phyloP scores from a whole-genome alignment of 2,329 filamentous ascomycete genomes.

The Sclerotinia spermophila region DNA sequence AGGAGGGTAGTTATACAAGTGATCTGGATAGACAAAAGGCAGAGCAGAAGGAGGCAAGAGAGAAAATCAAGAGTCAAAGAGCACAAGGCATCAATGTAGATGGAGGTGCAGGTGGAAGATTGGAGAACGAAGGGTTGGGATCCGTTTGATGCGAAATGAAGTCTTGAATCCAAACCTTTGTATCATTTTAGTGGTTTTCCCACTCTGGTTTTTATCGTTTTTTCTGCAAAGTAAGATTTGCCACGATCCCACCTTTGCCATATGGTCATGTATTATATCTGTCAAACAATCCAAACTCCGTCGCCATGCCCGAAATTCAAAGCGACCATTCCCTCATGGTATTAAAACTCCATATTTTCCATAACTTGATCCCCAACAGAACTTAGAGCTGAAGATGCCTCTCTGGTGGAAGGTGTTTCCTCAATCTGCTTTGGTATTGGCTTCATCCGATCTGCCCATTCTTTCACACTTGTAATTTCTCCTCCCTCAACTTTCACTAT shows the following conservation, averaged over 20 bases:
- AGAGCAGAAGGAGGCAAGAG: constrained; percentile 35
- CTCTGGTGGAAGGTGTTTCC: constrained; percentile 27
- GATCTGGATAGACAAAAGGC: constrained; percentile 36
- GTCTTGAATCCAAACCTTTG: background rate
- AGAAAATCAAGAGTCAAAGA: constrained; percentile 32
- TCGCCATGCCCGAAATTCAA: constrained; percentile 32
- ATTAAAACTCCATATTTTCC: constrained; percentile 36
- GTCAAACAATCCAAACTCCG: constrained; percentile 29
- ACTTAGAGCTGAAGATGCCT: constrained; percentile 36
- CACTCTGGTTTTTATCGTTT: background rate
- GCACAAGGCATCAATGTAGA: constrained; percentile 32
- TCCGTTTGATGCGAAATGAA: constrained; percentile 25
- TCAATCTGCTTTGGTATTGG: constrained; percentile 22
- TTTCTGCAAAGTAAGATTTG: background rate
- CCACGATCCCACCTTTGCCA: constrained; percentile 16
- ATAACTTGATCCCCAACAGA: constrained; percentile 35
- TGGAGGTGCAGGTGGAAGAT: constrained; percentile 32
- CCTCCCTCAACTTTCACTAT: constrained; percentile 78
- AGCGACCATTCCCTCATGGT: background rate
- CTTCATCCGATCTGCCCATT: constrained; percentile 54
- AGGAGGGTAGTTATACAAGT: constrained; percentile 33
- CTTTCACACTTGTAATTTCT: constrained; percentile 59
- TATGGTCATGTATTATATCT: constrained; percentile 24
- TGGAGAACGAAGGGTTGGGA: constrained; percentile 33
- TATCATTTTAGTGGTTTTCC: background rate